A percentile compares a stretch with the other conserved stretches of the same genome.
phyloP scores from a whole-genome alignment of 2,329 filamentous ascomycete genomes.

The Scopulariopsis brevicaulis region DNA sequence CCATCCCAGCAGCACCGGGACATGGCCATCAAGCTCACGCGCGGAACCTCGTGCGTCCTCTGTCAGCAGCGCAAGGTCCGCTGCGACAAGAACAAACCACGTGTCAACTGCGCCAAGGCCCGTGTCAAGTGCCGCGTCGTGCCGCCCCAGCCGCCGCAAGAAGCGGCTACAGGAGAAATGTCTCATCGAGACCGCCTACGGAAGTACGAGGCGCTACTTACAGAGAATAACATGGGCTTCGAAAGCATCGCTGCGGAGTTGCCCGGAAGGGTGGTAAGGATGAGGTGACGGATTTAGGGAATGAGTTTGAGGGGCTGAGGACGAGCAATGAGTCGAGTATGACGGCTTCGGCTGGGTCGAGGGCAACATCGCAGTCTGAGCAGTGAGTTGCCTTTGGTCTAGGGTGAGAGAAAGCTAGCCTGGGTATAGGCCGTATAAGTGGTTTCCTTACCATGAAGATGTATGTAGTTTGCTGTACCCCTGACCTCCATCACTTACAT shows the following conservation, averaged over 20 bases:
- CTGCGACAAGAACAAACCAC: constrained; percentile 63
- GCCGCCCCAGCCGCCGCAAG: constrained; percentile 45
- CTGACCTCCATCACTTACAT: no score
- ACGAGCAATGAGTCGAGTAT: constrained; percentile 35
- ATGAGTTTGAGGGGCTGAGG: constrained; percentile 42
- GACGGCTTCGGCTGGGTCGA: constrained; percentile 15
- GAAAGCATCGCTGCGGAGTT: constrained; percentile 48
- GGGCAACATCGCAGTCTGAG: constrained; percentile 12
- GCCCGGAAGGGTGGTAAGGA: constrained; percentile 19
- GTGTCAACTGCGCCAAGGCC: constrained; percentile 51
- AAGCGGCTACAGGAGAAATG: constrained; percentile 60
- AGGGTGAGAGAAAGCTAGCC: background rate
- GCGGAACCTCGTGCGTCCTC: constrained; percentile 54
- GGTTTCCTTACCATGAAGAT: constrained; percentile 42
- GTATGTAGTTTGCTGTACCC: constrained; percentile 16
- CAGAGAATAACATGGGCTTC: constrained; percentile 56
- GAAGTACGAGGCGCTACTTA: constrained; percentile 55
- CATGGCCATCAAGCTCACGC: constrained; percentile 36
- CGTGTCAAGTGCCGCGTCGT: constrained; percentile 49
- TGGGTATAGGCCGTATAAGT: constrained; percentile 16
- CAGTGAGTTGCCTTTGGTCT: constrained; percentile 11
- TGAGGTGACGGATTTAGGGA: constrained; percentile 44
- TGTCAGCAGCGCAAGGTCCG: constrained; percentile 70
- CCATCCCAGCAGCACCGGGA: background rate
- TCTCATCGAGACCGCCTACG: constrained; percentile 56